Base-by-base conservation (phyloP, 768 basidiomycete genomes). In the Lactarius deliciosus region DNA sequence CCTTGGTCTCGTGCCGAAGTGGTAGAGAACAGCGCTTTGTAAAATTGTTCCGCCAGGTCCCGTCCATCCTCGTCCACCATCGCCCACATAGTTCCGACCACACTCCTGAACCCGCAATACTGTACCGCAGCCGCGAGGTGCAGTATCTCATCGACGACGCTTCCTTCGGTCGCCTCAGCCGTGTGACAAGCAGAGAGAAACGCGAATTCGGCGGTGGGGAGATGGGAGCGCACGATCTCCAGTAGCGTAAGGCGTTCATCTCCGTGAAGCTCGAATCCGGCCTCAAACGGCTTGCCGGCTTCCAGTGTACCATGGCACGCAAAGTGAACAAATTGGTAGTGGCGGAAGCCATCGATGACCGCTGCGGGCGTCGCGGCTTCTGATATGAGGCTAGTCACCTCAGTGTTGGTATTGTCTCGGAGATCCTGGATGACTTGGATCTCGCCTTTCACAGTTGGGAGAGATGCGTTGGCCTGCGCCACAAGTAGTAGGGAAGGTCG, bases 121-220 rank as follows among this genome's bases (percentile, higher is more conserved):
- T 68, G 66, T 54, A 70, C 57, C 3, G 62, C 69, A 9, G 67
- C 67, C 0, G 67, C 63, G 30, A 68, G 69, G 34, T 64, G 62
- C 6, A 68, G 47, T 3, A 34, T 28, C 30, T 70, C 69, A 5
- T 68, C 66, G 5, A 59, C 36, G 9, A 60, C 36, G 13, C 36
- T 56, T 6, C 57, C 28, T 15, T 61, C 43, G 3, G 30, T 59
- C 63, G 30, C 18, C 57, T 10, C 32, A 9, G 20, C 57, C 18
- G 55, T 45, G 38, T 50, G 47, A 25, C 47, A 64, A 25, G 66
- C 63, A 4, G 57, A 59, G 16, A 68, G 57, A 16, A 68, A 50
- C 2, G 47, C 47, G 22, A 50, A 25, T 50, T 50, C 47, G 22
- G 47, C 47, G 5, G 47, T 50, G 47, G 47, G 47, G 11, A 50